Conservation (phyloP, 2,329 filamentous ascomycete species). For the Pestalotiopsis sp. region DNA sequence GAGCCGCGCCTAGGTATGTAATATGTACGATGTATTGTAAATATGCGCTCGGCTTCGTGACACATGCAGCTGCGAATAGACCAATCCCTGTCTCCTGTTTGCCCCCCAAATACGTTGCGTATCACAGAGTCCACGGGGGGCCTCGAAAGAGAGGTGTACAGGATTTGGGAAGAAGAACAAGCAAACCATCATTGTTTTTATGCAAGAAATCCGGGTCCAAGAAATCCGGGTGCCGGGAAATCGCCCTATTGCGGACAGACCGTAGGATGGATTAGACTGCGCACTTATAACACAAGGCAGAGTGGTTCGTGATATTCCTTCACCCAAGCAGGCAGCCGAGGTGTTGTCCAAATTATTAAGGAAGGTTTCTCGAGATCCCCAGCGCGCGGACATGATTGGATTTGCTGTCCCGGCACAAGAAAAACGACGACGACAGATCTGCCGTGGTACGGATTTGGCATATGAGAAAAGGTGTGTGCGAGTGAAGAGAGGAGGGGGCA, state of each 20-base stretch:
- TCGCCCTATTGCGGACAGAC: too few species aligned
- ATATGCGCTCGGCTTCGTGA: neutral
- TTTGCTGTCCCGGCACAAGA: neutral
- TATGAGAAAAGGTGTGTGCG: neutral
- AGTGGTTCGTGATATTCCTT: neutral
- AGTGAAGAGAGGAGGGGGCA: neutral
- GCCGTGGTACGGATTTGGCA: neutral
- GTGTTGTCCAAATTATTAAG: neutral
- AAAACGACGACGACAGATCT: neutral
- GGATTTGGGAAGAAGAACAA: too few species aligned
- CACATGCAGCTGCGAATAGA: neutral
- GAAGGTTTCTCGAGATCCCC: neutral
- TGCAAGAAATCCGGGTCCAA: too few species aligned
- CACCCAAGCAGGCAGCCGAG: neutral
- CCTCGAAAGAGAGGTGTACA: neutral
- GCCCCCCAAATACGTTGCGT: neutral
- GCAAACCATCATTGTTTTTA: too few species aligned
- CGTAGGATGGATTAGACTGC: neutral
- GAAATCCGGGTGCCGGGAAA: too few species aligned
- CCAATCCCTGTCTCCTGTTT: neutral
- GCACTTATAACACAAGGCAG: neutral
- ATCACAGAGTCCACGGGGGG: neutral
- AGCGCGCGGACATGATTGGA: neutral
- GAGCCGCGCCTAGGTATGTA: neutral
- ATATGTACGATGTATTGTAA: too few species aligned